These are phyloP conservation scores for Amanita muscaria DNA, from an alignment of 768 basidiomycete genomes.

Conservation along the genomic window DNA sequence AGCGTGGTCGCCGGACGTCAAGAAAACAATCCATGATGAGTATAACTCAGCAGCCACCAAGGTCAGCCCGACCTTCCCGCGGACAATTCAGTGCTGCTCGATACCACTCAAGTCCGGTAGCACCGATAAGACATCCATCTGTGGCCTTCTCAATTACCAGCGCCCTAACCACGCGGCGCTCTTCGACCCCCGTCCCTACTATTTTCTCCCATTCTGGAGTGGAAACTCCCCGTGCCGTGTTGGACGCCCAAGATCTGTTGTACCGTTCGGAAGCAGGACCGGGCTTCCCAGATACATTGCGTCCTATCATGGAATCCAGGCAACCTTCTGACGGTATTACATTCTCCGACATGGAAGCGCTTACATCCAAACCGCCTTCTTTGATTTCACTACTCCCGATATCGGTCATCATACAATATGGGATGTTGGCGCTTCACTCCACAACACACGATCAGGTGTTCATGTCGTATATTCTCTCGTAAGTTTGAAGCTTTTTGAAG, in stretches of 20 bases:
- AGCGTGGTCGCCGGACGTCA: conserved; percentile 12
- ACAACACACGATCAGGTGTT: conserved; percentile 90
- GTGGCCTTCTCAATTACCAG: conserved; percentile 22
- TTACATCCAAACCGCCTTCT: conserved; percentile 50
- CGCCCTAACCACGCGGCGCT: conserved; percentile 40
- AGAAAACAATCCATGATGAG: conserved; percentile 1
- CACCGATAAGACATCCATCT: conserved; percentile 20
- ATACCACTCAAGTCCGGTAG: conserved; percentile 10
- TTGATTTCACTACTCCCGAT: conserved; percentile 70
- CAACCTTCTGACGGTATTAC: conserved; percentile 23
- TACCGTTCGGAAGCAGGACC: conserved; percentile 31
- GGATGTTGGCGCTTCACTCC: conserved; percentile 78
- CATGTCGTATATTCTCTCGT: conserved; percentile 87
- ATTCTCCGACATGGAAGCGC: conserved; percentile 29
- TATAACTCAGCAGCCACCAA: conserved; percentile 10
- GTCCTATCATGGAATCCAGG: conserved; percentile 43
- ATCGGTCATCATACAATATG: conserved; percentile 85
- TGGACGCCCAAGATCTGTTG: conserved; percentile 63
- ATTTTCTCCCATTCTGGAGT: conserved; percentile 85
- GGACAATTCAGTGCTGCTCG: conserved; percentile 7
- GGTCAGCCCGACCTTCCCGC: conserved; percentile 1
- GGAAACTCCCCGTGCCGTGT: conserved; percentile 63
- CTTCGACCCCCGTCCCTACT: conserved; percentile 51
- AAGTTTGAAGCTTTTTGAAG: conserved; percentile 21
- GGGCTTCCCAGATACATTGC: conserved; percentile 29